Percentiles rank a stretch among this genome's conserved stretches.
Conservation (phyloP, 169 alveolate genomes). For the Theileria luwenshuni region DNA sequence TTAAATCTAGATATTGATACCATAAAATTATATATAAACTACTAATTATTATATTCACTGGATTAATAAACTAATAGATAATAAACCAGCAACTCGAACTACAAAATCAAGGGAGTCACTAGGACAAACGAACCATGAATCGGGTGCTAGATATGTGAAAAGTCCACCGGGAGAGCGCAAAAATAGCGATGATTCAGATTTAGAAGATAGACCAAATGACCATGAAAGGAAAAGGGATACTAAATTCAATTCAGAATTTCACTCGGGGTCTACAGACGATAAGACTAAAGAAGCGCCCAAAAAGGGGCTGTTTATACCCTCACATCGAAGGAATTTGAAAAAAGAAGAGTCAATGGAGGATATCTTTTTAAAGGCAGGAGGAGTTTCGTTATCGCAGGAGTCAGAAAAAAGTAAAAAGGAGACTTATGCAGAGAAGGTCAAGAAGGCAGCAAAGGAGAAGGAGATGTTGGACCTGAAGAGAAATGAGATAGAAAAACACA, state of each 20-base stretch:
- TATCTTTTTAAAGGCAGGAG: constrained; percentile 62
- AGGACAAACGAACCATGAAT: not conserved
- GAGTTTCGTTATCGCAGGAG: constrained; percentile 20
- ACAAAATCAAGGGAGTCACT: constrained; percentile 7
- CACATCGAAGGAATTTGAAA: constrained; percentile 36
- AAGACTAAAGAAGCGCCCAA: constrained; percentile 18
- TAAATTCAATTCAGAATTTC: not conserved
- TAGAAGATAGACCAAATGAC: constrained; percentile 9
- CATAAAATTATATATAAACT: not conserved
- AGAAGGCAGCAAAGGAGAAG: constrained; percentile 49
- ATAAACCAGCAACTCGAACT: not conserved
- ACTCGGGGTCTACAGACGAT: not conserved
- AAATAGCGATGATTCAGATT: constrained; percentile 24
- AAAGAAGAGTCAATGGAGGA: constrained; percentile 44
- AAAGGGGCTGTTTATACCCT: constrained; percentile 58
- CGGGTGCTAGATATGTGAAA: constrained; percentile 13
- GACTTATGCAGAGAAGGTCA: not conserved
- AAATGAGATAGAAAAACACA: constrained; percentile 47
- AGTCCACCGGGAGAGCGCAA: constrained; percentile 2
- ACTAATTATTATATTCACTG: not conserved
- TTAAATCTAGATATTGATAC: not conserved
- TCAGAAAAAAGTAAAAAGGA: constrained; percentile 29
- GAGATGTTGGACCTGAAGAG: not conserved
- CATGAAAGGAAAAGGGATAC: constrained; percentile 1
- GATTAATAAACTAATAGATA: too few relatives aligned